Conservation (phyloP, 2,329 filamentous ascomycete genomes). For the Rachicladosporium sp. region DNA sequence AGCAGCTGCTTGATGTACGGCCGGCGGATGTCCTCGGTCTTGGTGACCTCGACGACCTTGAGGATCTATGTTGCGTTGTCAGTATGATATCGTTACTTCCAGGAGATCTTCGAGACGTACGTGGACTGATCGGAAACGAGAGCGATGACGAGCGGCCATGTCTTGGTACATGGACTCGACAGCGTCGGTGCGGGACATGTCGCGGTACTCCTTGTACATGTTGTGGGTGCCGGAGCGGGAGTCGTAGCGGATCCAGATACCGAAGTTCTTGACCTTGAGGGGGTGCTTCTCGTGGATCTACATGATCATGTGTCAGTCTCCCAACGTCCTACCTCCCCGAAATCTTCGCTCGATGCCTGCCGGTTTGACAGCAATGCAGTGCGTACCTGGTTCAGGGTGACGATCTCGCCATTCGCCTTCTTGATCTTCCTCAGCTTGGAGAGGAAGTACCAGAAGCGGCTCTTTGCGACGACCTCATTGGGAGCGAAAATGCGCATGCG, state of each 20-base stretch:
- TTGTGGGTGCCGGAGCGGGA: conserved; percentile 99
- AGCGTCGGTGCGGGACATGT: conserved; percentile 90
- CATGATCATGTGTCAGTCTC: conserved; percentile 1
- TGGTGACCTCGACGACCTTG: conserved; percentile 94
- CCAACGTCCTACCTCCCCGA: too few species aligned
- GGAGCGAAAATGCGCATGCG: conserved; percentile 99
- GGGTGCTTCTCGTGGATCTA: conserved; percentile 98
- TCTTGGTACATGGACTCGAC: conserved; percentile 98
- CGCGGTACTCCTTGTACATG: conserved; percentile 99
- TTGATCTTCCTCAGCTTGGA: conserved; percentile 99
- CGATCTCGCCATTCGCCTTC: conserved; percentile 99
- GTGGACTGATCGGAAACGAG: conserved; percentile 96
- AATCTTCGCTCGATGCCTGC: too few species aligned
- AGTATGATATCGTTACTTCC: not conserved
- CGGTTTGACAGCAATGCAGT: not conserved
- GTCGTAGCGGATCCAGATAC: conserved; percentile 99
- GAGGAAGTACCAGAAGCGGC: conserved; percentile 99
- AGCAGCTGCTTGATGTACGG: conserved; percentile 99
- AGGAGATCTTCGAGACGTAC: conserved; percentile 34
- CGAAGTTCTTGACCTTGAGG: conserved; percentile 99
- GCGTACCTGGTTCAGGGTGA: conserved; percentile 86
- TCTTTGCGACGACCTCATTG: conserved; percentile 97
- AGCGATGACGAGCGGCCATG: conserved; percentile 97
- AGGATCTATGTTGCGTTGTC: conserved; percentile 50
- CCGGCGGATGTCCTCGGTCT: conserved; percentile 86